Conservation (phyloP, 345 rosid genomes). For the Salix udensis region DNA sequence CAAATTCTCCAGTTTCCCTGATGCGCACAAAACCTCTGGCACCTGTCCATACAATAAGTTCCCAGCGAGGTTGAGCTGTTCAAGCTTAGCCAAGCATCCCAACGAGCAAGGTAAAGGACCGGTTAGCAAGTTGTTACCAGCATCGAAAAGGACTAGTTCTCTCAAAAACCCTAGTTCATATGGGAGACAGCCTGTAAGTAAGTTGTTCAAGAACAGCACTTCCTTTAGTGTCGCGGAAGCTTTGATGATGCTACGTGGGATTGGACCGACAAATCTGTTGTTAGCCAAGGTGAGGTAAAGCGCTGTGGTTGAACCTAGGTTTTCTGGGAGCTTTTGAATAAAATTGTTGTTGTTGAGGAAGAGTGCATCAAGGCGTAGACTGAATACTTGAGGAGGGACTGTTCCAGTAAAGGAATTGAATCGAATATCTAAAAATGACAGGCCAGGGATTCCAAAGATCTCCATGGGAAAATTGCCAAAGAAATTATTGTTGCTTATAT, state of each 20-base stretch:
- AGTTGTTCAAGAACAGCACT: conserved; percentile 36
- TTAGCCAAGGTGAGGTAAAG: conserved; percentile 39
- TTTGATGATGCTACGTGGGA: conserved; percentile 32
- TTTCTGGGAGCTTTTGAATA: conserved; percentile 26
- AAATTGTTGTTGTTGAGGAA: conserved; percentile 48
- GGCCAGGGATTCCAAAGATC: conserved; percentile 20
- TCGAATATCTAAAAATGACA: conserved; percentile 39
- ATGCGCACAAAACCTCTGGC: conserved; percentile 37
- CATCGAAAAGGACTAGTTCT: conserved; percentile 34
- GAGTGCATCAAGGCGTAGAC: conserved; percentile 25
- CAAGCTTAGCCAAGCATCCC: conserved; percentile 36
- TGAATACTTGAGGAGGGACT: conserved; percentile 35
- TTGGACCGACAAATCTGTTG: conserved; percentile 41
- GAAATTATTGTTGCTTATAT: conserved; percentile 41
- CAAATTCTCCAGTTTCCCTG: conserved; percentile 25
- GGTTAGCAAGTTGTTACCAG: conserved; percentile 33
- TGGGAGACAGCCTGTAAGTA: conserved; percentile 38
- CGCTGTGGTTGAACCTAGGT: conserved; percentile 30
- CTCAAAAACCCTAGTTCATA: conserved; percentile 39
- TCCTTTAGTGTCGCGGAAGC: conserved; percentile 29
- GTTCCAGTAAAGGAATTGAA: conserved; percentile 40
- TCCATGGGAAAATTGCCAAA: conserved; percentile 27
- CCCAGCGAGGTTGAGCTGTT: conserved; percentile 37
- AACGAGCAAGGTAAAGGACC: conserved; percentile 45
- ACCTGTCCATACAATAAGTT: conserved; percentile 38